These are phyloP conservation scores for Naegleria lovaniensis DNA, from an alignment of 208 protist species.

Conservation along the genomic window DNA sequence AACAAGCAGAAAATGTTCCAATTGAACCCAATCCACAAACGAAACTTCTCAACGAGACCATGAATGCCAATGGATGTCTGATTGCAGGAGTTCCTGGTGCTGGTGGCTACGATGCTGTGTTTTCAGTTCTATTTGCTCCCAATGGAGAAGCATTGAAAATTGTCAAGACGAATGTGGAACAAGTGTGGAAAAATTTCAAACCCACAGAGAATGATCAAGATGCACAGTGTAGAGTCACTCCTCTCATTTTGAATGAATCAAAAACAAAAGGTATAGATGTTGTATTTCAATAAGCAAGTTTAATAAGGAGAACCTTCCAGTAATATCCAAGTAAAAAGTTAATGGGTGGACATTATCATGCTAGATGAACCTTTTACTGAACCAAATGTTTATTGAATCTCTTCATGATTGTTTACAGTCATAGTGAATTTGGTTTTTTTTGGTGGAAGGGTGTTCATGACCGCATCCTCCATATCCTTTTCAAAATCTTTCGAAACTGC, in stretches of 20 bases:
- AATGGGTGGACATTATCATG: no score
- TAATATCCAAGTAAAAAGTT: neutral
- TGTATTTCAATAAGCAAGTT: neutral
- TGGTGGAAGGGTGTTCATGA: no score
- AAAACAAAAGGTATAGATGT: neutral
- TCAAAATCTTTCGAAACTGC: no score
- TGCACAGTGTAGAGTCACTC: neutral
- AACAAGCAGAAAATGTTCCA: conserved; percentile 54
- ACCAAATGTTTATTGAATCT: no score
- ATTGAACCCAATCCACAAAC: conserved; percentile 77
- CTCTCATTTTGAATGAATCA: neutral
- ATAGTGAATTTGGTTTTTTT: no score
- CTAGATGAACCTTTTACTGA: no score
- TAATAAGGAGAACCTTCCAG: no score
- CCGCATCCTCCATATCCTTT: no score
- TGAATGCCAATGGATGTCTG: conserved; percentile 17
- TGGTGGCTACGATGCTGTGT: conserved; percentile 45
- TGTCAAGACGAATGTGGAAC: neutral
- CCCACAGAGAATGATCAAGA: neutral
- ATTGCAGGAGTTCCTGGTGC: conserved; percentile 78
- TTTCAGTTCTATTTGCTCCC: neutral
- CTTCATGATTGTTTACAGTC: no score
- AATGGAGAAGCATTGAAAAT: neutral
- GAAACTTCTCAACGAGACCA: conserved; percentile 67
- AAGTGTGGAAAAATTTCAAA: neutral